Evolutionary conservation across 2,329 filamentous ascomycete species (phyloP).

Genomic region (Phialocephala sp.): DNA sequence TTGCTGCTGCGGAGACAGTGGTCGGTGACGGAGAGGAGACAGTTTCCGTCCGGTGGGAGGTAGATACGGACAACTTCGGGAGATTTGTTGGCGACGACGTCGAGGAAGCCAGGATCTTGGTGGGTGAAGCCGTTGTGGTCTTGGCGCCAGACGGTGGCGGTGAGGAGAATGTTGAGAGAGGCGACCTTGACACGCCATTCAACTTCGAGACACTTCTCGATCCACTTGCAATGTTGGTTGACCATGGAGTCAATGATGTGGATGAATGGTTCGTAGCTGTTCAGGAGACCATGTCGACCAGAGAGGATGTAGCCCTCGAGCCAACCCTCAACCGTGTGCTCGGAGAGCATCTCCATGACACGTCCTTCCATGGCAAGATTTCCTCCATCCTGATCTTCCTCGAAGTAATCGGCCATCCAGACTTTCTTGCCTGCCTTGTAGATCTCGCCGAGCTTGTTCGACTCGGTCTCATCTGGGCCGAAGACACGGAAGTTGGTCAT

Average conservation of each 20-base stretch:
- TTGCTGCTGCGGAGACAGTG: slow-evolving; percentile 76
- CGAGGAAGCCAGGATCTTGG: slow-evolving; percentile 80
- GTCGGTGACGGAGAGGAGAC: slow-evolving; percentile 75
- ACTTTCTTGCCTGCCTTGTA: slow-evolving; percentile 80
- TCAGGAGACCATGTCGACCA: slow-evolving; percentile 76
- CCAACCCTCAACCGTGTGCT: slow-evolving; percentile 82
- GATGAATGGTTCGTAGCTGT: slow-evolving; percentile 84
- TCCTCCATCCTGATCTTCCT: slow-evolving; percentile 76
- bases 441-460: slow-evolving; percentile 75
- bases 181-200: slow-evolving; percentile 76
- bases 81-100: slow-evolving; percentile 80
- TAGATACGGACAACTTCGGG: slow-evolving; percentile 83
- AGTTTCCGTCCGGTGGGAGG: slow-evolving; percentile 80
- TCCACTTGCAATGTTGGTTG: slow-evolving; percentile 86
- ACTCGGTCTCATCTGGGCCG: slow-evolving; percentile 81
- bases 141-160: slow-evolving; percentile 80
- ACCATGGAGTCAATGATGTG: slow-evolving; percentile 87
- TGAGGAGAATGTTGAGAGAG: slow-evolving; percentile 80
- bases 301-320: slow-evolving; percentile 79
- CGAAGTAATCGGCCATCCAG: slow-evolving; percentile 80
- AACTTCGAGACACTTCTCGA: slow-evolving; percentile 81
- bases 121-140: slow-evolving; percentile 87
- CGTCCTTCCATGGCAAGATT: slow-evolving; percentile 72
- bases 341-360: slow-evolving; percentile 85
- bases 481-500: slow-evolving; percentile 74